Evolutionary conservation across 73 alveolate species (phyloP).

Genomic region (Urostyla sp.): DNA sequence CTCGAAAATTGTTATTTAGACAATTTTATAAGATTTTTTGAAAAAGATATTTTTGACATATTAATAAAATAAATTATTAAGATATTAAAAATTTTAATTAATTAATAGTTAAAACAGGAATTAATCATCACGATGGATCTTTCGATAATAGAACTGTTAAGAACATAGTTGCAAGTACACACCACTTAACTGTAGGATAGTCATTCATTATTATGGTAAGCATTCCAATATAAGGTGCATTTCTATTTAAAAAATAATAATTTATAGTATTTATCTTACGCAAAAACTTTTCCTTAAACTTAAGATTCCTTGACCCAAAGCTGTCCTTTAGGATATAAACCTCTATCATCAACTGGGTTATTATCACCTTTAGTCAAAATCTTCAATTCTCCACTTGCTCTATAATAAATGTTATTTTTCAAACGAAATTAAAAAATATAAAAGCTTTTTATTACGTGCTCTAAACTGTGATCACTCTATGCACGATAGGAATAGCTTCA

Average conservation of each 20-base stretch:
- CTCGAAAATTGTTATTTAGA: background rate
- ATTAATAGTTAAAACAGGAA: background rate
- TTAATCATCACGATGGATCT: slow-evolving; percentile 88
- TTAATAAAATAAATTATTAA: background rate
- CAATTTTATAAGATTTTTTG: background rate
- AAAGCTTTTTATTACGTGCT: slow-evolving; percentile 49
- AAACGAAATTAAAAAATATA: background rate
- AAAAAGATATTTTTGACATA: background rate
- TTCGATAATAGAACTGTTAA: slow-evolving; percentile 87
- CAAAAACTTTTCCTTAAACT: slow-evolving; percentile 91
- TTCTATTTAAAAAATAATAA: slow-evolving; percentile 8
- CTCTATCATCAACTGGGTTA: slow-evolving; percentile 97
- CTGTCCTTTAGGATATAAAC: slow-evolving; percentile 91
- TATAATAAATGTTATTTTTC: background rate
- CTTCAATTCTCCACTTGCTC: slow-evolving; percentile 77
- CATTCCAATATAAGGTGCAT: slow-evolving; percentile 97
- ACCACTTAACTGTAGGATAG: slow-evolving; percentile 89
- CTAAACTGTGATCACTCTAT: slow-evolving; percentile 87
- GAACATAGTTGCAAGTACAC: slow-evolving; percentile 91
- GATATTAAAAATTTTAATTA: too few relatives aligned
- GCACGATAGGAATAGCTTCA: slow-evolving; percentile 97
- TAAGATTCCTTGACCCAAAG: slow-evolving; percentile 84
- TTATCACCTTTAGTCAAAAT: slow-evolving; percentile 98
- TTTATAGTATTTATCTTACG: slow-evolving; percentile 53
- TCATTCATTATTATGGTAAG: slow-evolving; percentile 94